Conservation (phyloP, 192 early-diverging fungal species). For the Geranomyces variabilis region DNA sequence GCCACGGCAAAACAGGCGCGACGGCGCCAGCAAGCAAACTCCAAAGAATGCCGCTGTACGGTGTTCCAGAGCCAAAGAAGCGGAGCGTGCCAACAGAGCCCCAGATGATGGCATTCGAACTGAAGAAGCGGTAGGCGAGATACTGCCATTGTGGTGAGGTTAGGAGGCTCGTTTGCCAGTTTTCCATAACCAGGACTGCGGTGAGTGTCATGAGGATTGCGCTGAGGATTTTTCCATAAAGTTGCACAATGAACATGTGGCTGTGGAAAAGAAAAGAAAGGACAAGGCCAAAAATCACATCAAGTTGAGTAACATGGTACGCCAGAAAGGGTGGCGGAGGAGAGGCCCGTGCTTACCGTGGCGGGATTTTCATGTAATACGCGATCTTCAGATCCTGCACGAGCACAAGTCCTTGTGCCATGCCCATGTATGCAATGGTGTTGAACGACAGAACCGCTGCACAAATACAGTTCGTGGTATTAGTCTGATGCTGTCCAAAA, state of each 20-base stretch:
- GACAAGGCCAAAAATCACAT: too few relatives aligned
- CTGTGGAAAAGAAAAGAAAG: neutral
- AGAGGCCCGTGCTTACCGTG: constrained; percentile 1
- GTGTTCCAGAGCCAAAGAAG: constrained; percentile 55
- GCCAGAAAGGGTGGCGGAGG: constrained; percentile 31
- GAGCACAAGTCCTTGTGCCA: constrained; percentile 79
- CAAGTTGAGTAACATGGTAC: neutral
- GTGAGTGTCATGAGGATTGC: constrained; percentile 52
- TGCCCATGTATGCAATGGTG: constrained; percentile 76
- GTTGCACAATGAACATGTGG: constrained; percentile 45
- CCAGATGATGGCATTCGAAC: constrained; percentile 73
- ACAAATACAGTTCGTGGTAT: neutral
- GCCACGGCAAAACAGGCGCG: constrained; percentile 46
- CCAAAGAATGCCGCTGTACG: constrained; percentile 38
- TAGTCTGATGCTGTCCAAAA: too few relatives aligned
- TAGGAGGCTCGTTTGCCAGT: constrained; percentile 16
- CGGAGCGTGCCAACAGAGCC: constrained; percentile 73
- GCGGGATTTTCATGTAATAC: constrained; percentile 74
- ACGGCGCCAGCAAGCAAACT: constrained; percentile 40
- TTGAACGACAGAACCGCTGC: constrained; percentile 83
- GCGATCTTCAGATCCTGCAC: constrained; percentile 77
- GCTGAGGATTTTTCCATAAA: constrained; percentile 62
- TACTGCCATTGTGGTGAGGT: constrained; percentile 32
- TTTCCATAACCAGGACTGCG: constrained; percentile 38
- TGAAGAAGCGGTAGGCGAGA: constrained; percentile 55